phyloP scores from a whole-genome alignment of 139 green algal species.

The Volvox reticuliferus region DNA sequence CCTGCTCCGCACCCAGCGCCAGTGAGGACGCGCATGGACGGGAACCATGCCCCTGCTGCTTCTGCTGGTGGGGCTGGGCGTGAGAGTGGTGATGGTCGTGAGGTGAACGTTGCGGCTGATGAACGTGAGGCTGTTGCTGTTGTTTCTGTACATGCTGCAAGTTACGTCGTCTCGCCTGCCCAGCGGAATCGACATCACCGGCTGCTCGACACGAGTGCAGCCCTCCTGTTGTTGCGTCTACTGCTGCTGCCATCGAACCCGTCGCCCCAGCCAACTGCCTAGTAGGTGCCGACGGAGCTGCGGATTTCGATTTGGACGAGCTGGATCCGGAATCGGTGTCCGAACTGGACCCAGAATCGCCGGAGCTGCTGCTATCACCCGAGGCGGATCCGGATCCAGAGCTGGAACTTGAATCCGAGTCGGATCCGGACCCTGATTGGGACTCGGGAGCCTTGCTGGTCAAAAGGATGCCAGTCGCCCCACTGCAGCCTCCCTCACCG shows the following conservation, averaged over 20 bases:
- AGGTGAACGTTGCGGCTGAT: neutral
- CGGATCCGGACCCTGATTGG: slow-evolving; percentile 10
- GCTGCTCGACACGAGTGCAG: neutral
- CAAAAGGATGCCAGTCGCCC: neutral
- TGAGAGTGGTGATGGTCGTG: neutral
- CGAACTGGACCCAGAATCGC: neutral
- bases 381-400: slow-evolving; percentile 34
- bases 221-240: neutral
- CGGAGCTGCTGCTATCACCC: slow-evolving; percentile 5
- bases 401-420: slow-evolving; percentile 9
- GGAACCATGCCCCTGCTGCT: neutral
- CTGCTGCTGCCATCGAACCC: neutral
- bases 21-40: neutral
- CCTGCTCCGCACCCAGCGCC: neutral
- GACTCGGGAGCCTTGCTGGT: neutral
- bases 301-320: neutral
- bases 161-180: neutral
- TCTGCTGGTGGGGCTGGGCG: neutral
- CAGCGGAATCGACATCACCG: neutral
- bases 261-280: neutral
- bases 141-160: neutral
- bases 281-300: neutral
- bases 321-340: slow-evolving; percentile 14
- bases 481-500: neutral
- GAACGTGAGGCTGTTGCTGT: neutral